Conservation (phyloP, 768 basidiomycete genomes). For the Lactifluus piperatus region DNA sequence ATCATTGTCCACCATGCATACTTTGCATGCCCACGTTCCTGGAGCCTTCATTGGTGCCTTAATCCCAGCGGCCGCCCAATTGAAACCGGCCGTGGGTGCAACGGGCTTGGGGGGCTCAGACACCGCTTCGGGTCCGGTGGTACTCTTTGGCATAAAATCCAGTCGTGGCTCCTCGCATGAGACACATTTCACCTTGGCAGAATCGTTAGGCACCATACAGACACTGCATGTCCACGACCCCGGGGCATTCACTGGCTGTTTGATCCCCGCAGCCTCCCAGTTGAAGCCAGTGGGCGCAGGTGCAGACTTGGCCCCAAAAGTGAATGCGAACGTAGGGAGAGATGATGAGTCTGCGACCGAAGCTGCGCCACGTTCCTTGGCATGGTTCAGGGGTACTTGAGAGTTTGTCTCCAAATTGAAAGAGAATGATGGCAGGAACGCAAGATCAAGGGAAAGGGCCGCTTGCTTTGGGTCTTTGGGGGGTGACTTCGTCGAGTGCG, state of each 20-base stretch:
- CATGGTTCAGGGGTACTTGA: constrained; percentile 1
- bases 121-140: not conserved
- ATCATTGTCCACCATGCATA: constrained; percentile 29
- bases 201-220: constrained; percentile 36
- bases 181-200: constrained; percentile 37
- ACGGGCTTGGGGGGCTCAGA: not conserved
- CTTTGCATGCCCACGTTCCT: constrained; percentile 32
- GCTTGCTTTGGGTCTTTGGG: constrained; percentile 31
- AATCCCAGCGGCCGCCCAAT: constrained; percentile 35
- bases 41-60: constrained; percentile 23
- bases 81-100: constrained; percentile 23
- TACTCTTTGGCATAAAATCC: not conserved
- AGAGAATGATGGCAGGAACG: constrained; percentile 40
- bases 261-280: constrained; percentile 27
- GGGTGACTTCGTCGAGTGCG: constrained; percentile 10
- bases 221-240: constrained; percentile 25
- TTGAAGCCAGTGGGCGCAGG: constrained; percentile 22
- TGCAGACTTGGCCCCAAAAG: constrained; percentile 20
- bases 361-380: constrained; percentile 5
- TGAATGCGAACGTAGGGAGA: constrained; percentile 40
- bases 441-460: constrained; percentile 26
- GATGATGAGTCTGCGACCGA: constrained; percentile 23
- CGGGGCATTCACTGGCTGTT: constrained; percentile 16
- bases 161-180: constrained; percentile 34
- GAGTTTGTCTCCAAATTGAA: constrained; percentile 25